phyloP scores from a whole-genome alignment of 352 stramenopile species.

The Globisporangium mamillatum region DNA sequence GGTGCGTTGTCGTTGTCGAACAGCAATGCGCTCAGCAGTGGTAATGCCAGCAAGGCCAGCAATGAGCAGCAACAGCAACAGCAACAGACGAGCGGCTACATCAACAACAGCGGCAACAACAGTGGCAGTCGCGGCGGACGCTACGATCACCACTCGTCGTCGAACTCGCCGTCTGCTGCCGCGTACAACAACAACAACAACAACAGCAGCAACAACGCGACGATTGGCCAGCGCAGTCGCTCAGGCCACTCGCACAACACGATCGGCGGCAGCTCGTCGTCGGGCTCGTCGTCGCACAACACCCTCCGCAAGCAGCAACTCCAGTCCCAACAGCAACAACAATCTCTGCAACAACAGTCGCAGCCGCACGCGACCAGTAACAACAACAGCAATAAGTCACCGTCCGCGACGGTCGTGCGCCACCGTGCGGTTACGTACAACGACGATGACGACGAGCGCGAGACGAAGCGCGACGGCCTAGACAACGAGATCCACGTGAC shows the following conservation, averaged over 20 bases:
- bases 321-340: background rate
- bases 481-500: slow-evolving; percentile 66
- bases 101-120: slow-evolving; percentile 9
- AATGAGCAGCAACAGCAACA: slow-evolving; percentile 20
- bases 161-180: background rate
- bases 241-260: background rate
- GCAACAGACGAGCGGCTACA: slow-evolving; percentile 9
- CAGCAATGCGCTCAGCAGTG: background rate
- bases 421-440: slow-evolving; percentile 8
- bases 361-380: background rate
- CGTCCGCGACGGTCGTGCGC: slow-evolving; percentile 5
- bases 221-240: background rate
- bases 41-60: slow-evolving; percentile 9
- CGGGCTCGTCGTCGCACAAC: slow-evolving; percentile 3
- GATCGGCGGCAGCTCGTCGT: background rate
- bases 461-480: slow-evolving; percentile 25
- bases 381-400: background rate
- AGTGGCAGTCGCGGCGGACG: background rate
- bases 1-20: background rate
- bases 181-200: slow-evolving; percentile 13
- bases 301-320: slow-evolving; percentile 16
- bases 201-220: slow-evolving; percentile 14
- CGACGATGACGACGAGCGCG: slow-evolving; percentile 15
- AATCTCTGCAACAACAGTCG: background rate
- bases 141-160: slow-evolving; percentile 9